Evolutionary conservation across 495 filamentous ascomycete genomes (phyloP), one percentile per base, ranked within the genome.

Genomic region (Pyronema omphalodes): DNA sequence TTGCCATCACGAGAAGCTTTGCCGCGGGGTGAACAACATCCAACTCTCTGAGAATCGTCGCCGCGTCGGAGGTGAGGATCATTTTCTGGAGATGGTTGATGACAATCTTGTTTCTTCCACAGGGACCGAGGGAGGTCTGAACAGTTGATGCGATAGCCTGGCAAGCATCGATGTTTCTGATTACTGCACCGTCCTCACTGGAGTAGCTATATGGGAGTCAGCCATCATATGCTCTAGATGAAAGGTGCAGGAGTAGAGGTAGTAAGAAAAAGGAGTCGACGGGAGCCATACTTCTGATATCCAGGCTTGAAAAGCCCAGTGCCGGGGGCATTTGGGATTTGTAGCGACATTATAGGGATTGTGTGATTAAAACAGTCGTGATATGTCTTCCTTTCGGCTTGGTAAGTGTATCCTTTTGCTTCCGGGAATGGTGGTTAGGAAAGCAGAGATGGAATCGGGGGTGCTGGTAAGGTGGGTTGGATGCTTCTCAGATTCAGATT

Each of bases 11-110:
- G n/a, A 96, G 71, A 50, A 99, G 73, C 70, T 99, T 99, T 9
- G 93, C 93, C 40, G 93, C 93, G 54, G 93, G 93, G 70, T 99
- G 93, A 34, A 99, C 89, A 44, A 99, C 93, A 66, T 99, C 93
- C 67, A 99, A 76, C 69, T 99, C 93, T 63, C 87, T 83, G 52
- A 99, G 74, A 58, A 99, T 99, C 23, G 91, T 94, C 58, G 93
- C 93, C 39, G 93, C 93, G 67, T 99, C 93, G 44, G 87, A 94
- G 55, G 93, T 99, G 55, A 99, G 76, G 57, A 94, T 89, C 91
- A 96, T 94, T 76, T 99, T 99, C 71, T 94, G 88, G 55, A 99
- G 76, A 73, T 99, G 93, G 72, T 96, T 99, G 75, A 99, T 95
- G 73, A 99, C 86, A 69, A 99, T 94, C 74, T 99, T 99, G 75